Conservation (phyloP, 305 asterid genomes). For the Fraxinus ornus region DNA sequence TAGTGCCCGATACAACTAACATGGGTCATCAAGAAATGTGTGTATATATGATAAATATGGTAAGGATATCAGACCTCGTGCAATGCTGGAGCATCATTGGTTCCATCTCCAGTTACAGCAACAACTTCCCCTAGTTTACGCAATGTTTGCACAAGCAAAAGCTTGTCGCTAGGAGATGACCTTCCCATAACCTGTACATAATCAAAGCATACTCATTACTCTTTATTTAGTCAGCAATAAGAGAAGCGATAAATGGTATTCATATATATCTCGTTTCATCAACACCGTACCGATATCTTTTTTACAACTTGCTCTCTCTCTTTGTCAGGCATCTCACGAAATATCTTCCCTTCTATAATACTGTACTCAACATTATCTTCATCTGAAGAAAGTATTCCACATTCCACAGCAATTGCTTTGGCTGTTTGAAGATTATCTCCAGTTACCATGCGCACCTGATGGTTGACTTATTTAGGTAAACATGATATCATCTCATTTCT, state of each 20-base stretch:
- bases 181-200: conserved; percentile 85
- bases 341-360: conserved; percentile 84
- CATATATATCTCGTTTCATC: background rate
- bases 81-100: conserved; percentile 97
- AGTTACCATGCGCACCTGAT: conserved; percentile 96
- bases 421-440: conserved; percentile 98
- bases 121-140: conserved; percentile 94
- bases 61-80: conserved; percentile 66
- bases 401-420: conserved; percentile 90
- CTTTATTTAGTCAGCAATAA: conserved; percentile 11
- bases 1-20: background rate
- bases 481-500: conserved; percentile 8
- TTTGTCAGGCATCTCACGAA: conserved; percentile 76
- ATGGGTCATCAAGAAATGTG: background rate
- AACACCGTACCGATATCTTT: conserved; percentile 60
- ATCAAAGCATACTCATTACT: conserved; percentile 19
- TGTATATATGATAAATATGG: conserved; percentile 5
- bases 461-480: conserved; percentile 25
- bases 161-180: conserved; percentile 95
- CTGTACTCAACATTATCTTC: conserved; percentile 62
- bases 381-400: conserved; percentile 76
- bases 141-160: conserved; percentile 83
- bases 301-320: conserved; percentile 70
- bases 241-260: background rate
- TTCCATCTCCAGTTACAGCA: conserved; percentile 98